Evolutionary conservation across 495 filamentous ascomycete genomes (phyloP).

Genomic region (Aspergillus sclerotioniger): DNA sequence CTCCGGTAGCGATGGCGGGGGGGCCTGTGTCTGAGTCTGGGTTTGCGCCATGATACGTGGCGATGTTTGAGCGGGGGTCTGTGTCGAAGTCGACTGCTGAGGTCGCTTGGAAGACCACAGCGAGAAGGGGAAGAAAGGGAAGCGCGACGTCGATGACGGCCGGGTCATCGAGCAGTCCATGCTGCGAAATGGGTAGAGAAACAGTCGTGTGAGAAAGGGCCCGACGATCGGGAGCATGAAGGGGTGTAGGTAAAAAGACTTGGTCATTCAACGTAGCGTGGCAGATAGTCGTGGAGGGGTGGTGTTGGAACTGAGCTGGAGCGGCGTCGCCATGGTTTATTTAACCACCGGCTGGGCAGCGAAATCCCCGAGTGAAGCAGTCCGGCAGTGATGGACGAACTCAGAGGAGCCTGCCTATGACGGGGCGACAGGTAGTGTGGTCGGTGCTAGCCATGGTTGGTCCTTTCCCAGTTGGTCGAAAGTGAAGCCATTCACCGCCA

Average conservation of each 20-base stretch:
- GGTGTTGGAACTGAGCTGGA: neutral
- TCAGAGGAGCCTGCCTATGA: conserved; percentile 7
- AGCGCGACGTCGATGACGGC: conserved; percentile 10
- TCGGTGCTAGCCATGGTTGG: neutral
- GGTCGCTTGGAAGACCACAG: conserved; percentile 9
- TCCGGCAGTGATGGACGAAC: neutral
- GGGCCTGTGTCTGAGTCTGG: conserved; percentile 6
- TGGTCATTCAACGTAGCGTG: conserved; percentile 1
- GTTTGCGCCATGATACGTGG: neutral
- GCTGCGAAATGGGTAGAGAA: neutral
- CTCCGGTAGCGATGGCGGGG: neutral
- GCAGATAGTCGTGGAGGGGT: neutral
- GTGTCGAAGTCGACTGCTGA: conserved; percentile 13
- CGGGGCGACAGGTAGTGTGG: conserved; percentile 12
- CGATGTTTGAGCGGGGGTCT: conserved; percentile 7
- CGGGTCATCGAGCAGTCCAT: conserved; percentile 15
- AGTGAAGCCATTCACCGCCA: conserved; percentile 10
- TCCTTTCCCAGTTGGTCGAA: neutral
- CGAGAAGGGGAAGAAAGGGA: conserved; percentile 18
- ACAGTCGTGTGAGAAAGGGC: conserved; percentile 4
- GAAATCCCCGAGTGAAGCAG: neutral
- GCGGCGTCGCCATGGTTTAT: conserved; percentile 2
- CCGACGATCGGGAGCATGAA: conserved; percentile 8
- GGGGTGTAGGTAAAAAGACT: neutral
- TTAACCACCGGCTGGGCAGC: conserved; percentile 1